Conservation (phyloP, 106 monocot species). For the Cymbidium sinense region DNA sequence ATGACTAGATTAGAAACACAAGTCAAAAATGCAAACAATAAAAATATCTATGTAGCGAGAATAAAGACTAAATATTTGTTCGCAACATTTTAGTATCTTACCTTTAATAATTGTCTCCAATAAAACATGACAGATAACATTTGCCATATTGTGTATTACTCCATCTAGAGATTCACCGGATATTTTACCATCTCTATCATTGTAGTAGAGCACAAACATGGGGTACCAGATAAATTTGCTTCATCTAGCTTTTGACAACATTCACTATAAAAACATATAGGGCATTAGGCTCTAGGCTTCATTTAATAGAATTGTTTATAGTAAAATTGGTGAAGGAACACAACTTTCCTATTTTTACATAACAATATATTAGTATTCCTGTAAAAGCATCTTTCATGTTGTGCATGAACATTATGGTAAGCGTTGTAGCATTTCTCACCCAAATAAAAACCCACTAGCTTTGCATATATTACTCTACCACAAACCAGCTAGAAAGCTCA, state of each 20-base stretch:
- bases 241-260: slow-evolving; percentile 29
- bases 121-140: slow-evolving; percentile 60
- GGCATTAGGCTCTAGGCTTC: not conserved
- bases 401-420: not conserved
- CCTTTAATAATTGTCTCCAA: slow-evolving; percentile 84
- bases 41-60: not conserved
- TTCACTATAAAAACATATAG: slow-evolving; percentile 41
- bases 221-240: slow-evolving; percentile 21
- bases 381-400: not conserved
- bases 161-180: slow-evolving; percentile 37
- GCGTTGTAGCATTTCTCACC: not conserved
- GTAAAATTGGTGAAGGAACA: not conserved
- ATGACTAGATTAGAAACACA: not conserved
- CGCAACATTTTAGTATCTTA: slow-evolving; percentile 17
- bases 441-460: not conserved
- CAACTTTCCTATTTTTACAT: not conserved
- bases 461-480: not conserved
- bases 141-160: slow-evolving; percentile 47
- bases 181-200: slow-evolving; percentile 21
- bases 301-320: not conserved
- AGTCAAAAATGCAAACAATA: not conserved
- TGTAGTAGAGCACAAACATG: slow-evolving; percentile 72
- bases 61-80: not conserved
- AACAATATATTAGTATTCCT: not conserved
- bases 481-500: not conserved